A percentile compares a stretch with the other conserved stretches of the same genome.
phyloP scores from a whole-genome alignment of 1,139 yeast species.

The Magnusiomyces ingens region DNA sequence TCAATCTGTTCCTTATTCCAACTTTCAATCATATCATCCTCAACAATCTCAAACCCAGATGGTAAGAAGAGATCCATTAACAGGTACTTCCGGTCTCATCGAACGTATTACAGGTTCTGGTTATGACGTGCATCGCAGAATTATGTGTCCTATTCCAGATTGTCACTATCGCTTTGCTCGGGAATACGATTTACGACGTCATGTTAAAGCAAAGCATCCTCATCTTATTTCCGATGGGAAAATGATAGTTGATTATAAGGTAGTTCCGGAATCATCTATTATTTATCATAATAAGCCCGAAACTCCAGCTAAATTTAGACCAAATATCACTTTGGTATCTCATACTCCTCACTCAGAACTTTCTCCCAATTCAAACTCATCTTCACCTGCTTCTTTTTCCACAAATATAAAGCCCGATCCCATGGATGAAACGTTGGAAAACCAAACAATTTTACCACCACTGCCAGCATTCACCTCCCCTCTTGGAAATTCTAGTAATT shows the following conservation, averaged over 20 bases:
- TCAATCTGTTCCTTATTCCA: background rate
- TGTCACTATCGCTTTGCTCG: conserved; percentile 35
- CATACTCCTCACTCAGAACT: conserved; percentile 10
- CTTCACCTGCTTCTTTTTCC: conserved; percentile 2
- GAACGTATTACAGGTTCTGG: conserved; percentile 35
- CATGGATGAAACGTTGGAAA: background rate
- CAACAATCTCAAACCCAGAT: conserved; percentile 7
- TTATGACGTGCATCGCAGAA: conserved; percentile 27
- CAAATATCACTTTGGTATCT: conserved; percentile 8
- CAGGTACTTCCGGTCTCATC: conserved; percentile 23
- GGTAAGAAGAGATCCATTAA: conserved; percentile 12
- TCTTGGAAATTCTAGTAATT: too few relatives aligned
- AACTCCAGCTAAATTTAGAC: conserved; percentile 10
- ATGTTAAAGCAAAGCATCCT: conserved; percentile 28
- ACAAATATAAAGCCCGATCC: background rate
- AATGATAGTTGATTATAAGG: conserved; percentile 9
- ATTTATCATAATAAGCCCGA: background rate
- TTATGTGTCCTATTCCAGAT: conserved; percentile 30
- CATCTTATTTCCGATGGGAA: conserved; percentile 12
- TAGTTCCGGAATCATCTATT: background rate
- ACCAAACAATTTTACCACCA: conserved; percentile 8
- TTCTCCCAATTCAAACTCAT: conserved; percentile 2
- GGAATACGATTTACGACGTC: conserved; percentile 37
- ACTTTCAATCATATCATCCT: conserved; percentile 2
- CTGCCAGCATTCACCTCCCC: conserved; percentile 1